phyloP scores from a whole-genome alignment of 768 basidiomycete genomes.

The Mycena chlorophos region DNA sequence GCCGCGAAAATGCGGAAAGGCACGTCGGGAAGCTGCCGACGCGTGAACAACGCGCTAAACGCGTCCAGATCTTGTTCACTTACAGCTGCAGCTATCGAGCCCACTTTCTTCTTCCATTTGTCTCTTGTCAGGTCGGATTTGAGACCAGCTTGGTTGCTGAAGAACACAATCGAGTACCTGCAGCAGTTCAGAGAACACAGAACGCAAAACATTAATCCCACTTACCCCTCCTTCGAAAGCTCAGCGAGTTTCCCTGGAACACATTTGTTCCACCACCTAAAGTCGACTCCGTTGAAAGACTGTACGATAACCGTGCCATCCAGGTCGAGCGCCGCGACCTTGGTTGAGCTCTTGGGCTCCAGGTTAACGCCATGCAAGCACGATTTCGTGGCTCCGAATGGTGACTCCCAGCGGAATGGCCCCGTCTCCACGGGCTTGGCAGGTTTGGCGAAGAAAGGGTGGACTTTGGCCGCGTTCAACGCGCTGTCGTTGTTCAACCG shows the following conservation, averaged over 20 bases:
- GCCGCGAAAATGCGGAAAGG: constrained; percentile 67
- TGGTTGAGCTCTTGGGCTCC: constrained; percentile 32
- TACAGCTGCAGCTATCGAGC: constrained; percentile 50
- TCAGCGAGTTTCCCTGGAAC: constrained; percentile 53
- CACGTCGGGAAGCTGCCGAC: constrained; percentile 49
- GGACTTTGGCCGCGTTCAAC: neutral
- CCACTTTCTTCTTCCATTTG: constrained; percentile 61
- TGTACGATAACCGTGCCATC: constrained; percentile 68
- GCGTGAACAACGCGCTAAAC: neutral
- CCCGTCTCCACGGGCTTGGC: neutral
- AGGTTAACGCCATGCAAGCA: constrained; percentile 38
- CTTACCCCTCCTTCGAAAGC: constrained; percentile 50
- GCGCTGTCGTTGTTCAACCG: no score
- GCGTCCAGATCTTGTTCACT: no score
- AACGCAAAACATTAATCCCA: neutral
- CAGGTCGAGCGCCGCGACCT: constrained; percentile 63
- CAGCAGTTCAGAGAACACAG: neutral
- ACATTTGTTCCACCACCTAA: constrained; percentile 52
- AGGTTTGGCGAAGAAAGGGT: constrained; percentile 17
- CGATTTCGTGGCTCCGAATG: constrained; percentile 36
- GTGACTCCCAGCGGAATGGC: constrained; percentile 13
- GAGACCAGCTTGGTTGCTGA: constrained; percentile 61
- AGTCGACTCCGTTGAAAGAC: constrained; percentile 12
- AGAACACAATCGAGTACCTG: constrained; percentile 55
- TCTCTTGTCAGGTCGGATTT: constrained; percentile 33